Percentiles rank a stretch among this genome's conserved stretches.
These are phyloP conservation scores for Colletotrichum theobromicola DNA, from an alignment of 2,329 filamentous ascomycete genomes.

Conservation along the genomic window DNA sequence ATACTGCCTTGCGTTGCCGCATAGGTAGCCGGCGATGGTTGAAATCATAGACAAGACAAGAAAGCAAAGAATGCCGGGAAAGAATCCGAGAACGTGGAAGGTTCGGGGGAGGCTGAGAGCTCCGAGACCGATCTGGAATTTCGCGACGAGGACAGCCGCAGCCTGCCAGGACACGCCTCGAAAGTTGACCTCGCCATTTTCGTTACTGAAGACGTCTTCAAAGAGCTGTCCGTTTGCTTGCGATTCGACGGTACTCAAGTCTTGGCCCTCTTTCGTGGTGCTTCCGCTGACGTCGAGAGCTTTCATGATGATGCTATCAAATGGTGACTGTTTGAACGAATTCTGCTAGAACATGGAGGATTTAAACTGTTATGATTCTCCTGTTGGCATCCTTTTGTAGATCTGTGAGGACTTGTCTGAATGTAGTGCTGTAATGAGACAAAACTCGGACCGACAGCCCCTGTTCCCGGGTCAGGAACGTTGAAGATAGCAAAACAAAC, in stretches of 20 bases:
- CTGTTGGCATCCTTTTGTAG: not conserved
- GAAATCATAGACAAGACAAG: not conserved
- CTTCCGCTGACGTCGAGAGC: not conserved
- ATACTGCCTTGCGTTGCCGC: not conserved
- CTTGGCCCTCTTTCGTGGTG: not conserved
- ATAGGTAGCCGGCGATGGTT: not conserved
- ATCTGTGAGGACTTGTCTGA: not conserved
- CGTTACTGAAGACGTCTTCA: not conserved
- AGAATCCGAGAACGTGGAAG: not conserved
- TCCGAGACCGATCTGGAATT: not conserved
- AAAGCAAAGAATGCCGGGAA: not conserved
- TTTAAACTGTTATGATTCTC: fast-evolving
- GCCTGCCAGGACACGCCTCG: not conserved
- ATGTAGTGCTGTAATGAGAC: not conserved
- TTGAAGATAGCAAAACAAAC: not conserved
- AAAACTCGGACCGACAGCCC: not conserved
- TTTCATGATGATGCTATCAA: not conserved
- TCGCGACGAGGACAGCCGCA: not conserved
- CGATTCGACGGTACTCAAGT: not conserved
- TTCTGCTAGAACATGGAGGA: not conserved
- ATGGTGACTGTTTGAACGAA: not conserved
- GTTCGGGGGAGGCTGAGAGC: not conserved
- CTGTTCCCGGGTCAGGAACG: not conserved
- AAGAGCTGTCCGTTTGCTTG: not conserved
- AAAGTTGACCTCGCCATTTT: not conserved